Conservation (phyloP, 2,329 filamentous ascomycete species). For the Pseudogymnoascus sp. region DNA sequence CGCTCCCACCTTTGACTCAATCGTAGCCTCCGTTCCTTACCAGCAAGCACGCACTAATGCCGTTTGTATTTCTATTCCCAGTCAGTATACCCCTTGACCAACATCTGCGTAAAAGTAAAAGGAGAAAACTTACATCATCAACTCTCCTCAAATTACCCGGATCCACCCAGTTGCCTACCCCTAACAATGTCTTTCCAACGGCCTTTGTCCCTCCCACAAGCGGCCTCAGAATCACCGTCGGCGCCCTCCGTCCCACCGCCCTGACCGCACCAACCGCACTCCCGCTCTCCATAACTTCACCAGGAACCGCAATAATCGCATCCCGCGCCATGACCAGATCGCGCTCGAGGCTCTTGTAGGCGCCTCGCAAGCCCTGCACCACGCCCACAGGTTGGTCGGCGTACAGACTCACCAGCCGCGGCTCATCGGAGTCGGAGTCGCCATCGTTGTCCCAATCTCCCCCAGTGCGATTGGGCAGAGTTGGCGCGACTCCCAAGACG, state of each 20-base stretch:
- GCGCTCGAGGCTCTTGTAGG: conserved; percentile 72
- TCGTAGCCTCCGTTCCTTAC: background rate
- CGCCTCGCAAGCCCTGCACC: conserved; percentile 75
- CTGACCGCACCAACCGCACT: conserved; percentile 73
- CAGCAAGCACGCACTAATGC: conserved; percentile 16
- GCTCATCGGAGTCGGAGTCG: conserved; percentile 59
- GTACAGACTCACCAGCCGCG: conserved; percentile 79
- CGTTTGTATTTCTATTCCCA: conserved; percentile 31
- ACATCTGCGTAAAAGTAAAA: conserved; percentile 23
- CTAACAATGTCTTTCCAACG: conserved; percentile 81
- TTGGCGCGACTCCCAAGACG: conserved; percentile 45
- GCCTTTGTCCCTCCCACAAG: conserved; percentile 86
- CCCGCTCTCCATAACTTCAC: conserved; percentile 79
- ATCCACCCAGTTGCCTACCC: conserved; percentile 87
- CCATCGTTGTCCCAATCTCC: conserved; percentile 49
- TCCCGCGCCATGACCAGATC: conserved; percentile 83
- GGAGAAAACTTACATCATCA: conserved; percentile 72
- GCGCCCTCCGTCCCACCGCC: conserved; percentile 72
- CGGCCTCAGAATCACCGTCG: conserved; percentile 87
- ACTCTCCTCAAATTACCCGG: conserved; percentile 71
- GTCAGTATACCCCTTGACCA: conserved; percentile 8
- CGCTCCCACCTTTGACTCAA: background rate
- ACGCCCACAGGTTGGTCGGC: conserved; percentile 90
- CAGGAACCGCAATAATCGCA: conserved; percentile 89
- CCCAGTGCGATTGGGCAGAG: conserved; percentile 29